Evolutionary conservation across 116 monocot genomes (phyloP).

Genomic region (Posidonia oceanica): DNA sequence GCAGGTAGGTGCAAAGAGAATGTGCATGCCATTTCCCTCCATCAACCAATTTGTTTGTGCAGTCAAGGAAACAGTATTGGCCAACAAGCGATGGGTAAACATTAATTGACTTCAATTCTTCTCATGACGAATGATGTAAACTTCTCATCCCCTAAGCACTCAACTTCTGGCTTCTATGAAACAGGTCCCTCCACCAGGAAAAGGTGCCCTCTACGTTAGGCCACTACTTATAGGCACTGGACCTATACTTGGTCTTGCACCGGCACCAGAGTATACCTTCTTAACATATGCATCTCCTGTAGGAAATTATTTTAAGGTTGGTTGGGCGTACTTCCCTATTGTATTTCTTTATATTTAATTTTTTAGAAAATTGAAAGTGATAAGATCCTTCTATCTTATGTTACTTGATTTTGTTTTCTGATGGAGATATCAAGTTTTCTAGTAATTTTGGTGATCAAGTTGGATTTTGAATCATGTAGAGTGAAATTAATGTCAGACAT

Average conservation of each 20-base stretch:
- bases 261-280: slow-evolving; percentile 75
- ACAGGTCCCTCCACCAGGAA: slow-evolving; percentile 73
- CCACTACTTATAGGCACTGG: slow-evolving; percentile 81
- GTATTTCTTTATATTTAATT: not conserved
- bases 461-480: too few relatives aligned
- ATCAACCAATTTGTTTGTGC: slow-evolving; percentile 60
- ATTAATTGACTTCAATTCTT: not conserved
- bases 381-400: not conserved
- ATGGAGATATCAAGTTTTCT: not conserved
- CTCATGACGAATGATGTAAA: not conserved
- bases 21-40: slow-evolving; percentile 77
- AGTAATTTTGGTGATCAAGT: too few relatives aligned
- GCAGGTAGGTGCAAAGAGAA: slow-evolving; percentile 57
- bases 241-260: slow-evolving; percentile 64
- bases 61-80: slow-evolving; percentile 55
- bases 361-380: too few relatives aligned
- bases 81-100: slow-evolving; percentile 70
- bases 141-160: too few relatives aligned
- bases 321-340: not conserved
- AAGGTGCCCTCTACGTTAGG: slow-evolving; percentile 74
- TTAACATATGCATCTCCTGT: slow-evolving; percentile 68
- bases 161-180: not conserved
- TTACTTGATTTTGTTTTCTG: not conserved
- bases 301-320: slow-evolving; percentile 84
- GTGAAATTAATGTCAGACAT: too few relatives aligned